Conservation (phyloP, 192 early-diverging fungal species). For the Helicostylum pulchrum region DNA sequence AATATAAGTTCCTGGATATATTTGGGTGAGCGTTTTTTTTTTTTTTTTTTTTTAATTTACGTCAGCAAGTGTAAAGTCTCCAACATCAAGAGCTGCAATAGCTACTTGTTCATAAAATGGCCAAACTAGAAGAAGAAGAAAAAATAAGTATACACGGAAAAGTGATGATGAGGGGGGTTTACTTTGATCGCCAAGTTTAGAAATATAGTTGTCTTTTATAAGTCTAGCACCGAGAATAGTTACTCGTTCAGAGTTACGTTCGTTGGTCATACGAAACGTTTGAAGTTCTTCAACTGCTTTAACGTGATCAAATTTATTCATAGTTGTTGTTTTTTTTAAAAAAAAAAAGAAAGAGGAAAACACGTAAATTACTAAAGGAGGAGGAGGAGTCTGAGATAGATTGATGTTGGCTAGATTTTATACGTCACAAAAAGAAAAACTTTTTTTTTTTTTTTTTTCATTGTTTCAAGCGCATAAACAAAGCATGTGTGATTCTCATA, state of each 20-base stretch:
- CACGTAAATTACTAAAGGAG: too few species aligned
- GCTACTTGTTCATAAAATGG: constrained; percentile 80
- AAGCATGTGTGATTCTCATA: too few species aligned
- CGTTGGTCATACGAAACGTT: constrained; percentile 23
- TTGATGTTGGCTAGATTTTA: too few species aligned
- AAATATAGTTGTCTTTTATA: constrained; percentile 19
- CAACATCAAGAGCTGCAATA: constrained; percentile 75
- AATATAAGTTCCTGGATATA: background rate
- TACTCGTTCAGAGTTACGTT: constrained; percentile 26
- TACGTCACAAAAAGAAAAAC: too few species aligned
- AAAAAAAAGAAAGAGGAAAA: too few species aligned
- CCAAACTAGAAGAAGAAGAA: constrained; percentile 48
- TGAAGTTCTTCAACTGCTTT: constrained; percentile 24
- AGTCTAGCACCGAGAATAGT: constrained; percentile 24
- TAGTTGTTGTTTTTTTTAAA: constrained; percentile 2
- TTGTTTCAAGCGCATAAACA: too few species aligned
- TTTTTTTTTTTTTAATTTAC: constrained; percentile 22
- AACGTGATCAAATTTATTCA: constrained; percentile 23
- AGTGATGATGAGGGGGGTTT: background rate
- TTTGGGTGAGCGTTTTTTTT: background rate
- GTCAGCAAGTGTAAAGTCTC: constrained; percentile 62
- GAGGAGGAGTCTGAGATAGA: too few species aligned
- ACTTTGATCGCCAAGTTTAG: constrained; percentile 33
- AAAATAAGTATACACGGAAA: background rate
- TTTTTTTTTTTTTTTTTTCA: too few species aligned